phyloP scores from a whole-genome alignment of 805 yeast species.

The Candida nitratophila region DNA sequence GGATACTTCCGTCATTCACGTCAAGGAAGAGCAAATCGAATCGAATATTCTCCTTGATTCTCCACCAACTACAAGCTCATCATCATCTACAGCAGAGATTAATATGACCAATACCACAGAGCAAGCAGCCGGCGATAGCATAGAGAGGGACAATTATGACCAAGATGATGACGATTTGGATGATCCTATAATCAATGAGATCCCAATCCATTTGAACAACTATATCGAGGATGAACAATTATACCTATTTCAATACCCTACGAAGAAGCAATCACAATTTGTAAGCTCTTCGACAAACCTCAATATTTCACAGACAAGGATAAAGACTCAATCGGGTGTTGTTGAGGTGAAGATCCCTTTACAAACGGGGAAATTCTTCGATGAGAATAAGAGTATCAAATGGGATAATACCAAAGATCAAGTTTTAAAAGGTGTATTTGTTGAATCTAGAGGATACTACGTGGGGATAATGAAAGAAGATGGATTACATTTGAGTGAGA shows the following conservation, averaged over 20 bases:
- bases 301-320: slow-evolving; percentile 1
- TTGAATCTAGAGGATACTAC: slow-evolving; percentile 44
- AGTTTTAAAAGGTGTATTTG: slow-evolving; percentile 63
- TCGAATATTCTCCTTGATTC: background rate
- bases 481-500: slow-evolving; percentile 56
- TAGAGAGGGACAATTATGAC: too few species aligned
- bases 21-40: background rate
- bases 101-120: background rate
- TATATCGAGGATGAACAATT: slow-evolving; percentile 15
- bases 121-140: background rate
- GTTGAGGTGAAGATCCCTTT: slow-evolving; percentile 75
- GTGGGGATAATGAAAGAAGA: slow-evolving; percentile 33
- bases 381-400: slow-evolving; percentile 50
- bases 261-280: slow-evolving; percentile 25
- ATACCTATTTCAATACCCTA: slow-evolving; percentile 51
- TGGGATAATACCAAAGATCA: slow-evolving; percentile 62
- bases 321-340: slow-evolving; percentile 55
- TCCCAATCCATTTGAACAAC: slow-evolving; percentile 45
- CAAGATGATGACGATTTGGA: slow-evolving; percentile 29
- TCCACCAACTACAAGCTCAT: background rate
- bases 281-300: background rate
- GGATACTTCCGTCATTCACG: background rate
- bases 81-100: background rate
- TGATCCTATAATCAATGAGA: slow-evolving; percentile 55
- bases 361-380: slow-evolving; percentile 61